These are phyloP conservation scores for Hypoxylon rubiginosum DNA, from an alignment of 2,329 filamentous ascomycete genomes.

Conservation along the genomic window DNA sequence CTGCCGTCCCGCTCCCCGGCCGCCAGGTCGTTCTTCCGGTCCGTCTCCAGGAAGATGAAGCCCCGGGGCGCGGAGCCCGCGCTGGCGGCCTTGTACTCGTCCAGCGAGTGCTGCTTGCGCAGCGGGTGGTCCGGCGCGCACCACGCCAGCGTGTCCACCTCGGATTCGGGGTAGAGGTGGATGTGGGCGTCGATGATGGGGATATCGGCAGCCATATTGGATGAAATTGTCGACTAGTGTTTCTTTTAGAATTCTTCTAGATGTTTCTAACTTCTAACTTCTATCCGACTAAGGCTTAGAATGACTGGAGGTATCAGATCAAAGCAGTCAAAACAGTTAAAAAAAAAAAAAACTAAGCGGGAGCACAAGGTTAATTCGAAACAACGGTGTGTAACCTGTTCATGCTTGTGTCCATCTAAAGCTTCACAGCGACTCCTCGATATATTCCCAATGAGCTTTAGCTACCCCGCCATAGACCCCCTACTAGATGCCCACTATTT, in stretches of 20 bases:
- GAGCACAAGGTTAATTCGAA: neutral
- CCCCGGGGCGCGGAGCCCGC: slow-evolving; percentile 67
- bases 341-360: no score
- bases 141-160: slow-evolving; percentile 78
- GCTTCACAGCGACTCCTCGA: slow-evolving; percentile 19
- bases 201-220: slow-evolving; percentile 54
- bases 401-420: slow-evolving; percentile 16
- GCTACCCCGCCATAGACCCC: slow-evolving; percentile 38
- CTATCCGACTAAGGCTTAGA: neutral
- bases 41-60: slow-evolving; percentile 87
- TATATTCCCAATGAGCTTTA: slow-evolving; percentile 6
- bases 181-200: slow-evolving; percentile 91
- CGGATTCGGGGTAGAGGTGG: slow-evolving; percentile 83
- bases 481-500: slow-evolving; percentile 37
- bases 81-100: slow-evolving; percentile 69
- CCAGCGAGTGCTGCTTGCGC: slow-evolving; percentile 72
- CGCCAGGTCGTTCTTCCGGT: slow-evolving; percentile 74
- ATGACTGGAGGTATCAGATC: neutral
- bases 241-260: slow-evolving; percentile 7
- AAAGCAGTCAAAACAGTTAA: no score
- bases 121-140: slow-evolving; percentile 71
- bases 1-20: slow-evolving; percentile 59
- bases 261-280: neutral
- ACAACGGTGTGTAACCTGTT: neutral
- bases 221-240: neutral